These are phyloP conservation scores for Cymbopogon flexuosus DNA, from an alignment of 202 grass and related monocot genomes.

Conservation along the genomic window DNA sequence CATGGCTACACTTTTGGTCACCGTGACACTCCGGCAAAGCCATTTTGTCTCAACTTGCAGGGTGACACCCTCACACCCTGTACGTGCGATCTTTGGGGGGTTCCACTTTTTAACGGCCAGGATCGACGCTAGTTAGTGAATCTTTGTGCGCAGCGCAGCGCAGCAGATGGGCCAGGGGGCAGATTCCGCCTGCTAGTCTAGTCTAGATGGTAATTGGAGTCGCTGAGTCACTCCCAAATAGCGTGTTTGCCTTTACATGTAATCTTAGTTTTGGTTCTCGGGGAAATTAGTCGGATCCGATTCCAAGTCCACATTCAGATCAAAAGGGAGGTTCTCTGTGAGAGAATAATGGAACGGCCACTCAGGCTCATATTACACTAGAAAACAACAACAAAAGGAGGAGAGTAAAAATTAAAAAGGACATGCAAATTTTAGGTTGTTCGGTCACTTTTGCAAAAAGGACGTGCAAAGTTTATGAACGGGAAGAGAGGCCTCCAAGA, in stretches of 20 bases:
- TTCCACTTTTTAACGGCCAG: not conserved
- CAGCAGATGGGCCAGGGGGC: not conserved
- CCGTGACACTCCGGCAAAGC: not conserved
- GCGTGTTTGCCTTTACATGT: constrained; percentile 26
- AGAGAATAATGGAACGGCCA: constrained; percentile 32
- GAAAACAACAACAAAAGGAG: constrained; percentile 13
- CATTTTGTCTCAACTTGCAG: not conserved
- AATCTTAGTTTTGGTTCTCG: constrained; percentile 11
- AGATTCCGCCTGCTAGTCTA: not conserved
- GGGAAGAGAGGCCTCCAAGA: not conserved
- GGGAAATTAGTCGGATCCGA: constrained; percentile 41
- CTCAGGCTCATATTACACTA: constrained; percentile 26
- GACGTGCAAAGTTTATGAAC: not conserved
- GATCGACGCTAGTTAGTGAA: not conserved
- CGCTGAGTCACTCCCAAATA: constrained; percentile 29
- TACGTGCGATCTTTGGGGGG: not conserved
- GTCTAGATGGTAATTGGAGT: not conserved
- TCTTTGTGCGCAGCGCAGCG: not conserved
- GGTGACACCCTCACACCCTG: not conserved
- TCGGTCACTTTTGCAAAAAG: not conserved
- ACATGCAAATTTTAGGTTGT: constrained; percentile 19
- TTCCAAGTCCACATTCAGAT: constrained; percentile 35
- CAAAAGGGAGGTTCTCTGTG: constrained; percentile 27
- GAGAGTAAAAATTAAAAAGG: not conserved
- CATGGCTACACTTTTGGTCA: not conserved